phyloP scores from a whole-genome alignment of 371 early-diverging fungal genomes.

The Mortierella sp. region DNA sequence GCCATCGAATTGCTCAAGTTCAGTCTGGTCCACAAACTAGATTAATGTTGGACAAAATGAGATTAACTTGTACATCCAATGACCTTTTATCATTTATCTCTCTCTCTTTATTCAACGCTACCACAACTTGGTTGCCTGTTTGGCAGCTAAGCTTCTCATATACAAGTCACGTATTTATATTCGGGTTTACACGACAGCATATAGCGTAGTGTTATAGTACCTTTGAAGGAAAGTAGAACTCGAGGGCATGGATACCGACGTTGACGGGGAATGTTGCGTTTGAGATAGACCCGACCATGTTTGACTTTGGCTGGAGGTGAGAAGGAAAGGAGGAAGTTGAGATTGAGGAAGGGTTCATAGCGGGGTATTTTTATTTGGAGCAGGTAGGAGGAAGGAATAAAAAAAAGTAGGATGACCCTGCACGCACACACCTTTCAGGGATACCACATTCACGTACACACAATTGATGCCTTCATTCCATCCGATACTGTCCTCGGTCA shows the following conservation, averaged over 20 bases:
- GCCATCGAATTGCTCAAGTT: slow-evolving; percentile 91
- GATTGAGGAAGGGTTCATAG: slow-evolving; percentile 11
- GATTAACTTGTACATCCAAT: neutral
- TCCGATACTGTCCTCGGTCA: no score
- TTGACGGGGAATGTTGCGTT: slow-evolving; percentile 74
- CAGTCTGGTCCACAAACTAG: slow-evolving; percentile 91
- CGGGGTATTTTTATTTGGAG: neutral
- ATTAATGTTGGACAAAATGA: neutral
- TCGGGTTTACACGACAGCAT: neutral
- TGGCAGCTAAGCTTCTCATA: no score
- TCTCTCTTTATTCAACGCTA: no score
- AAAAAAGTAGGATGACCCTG: no score
- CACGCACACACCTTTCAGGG: no score
- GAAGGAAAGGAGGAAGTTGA: slow-evolving; percentile 6
- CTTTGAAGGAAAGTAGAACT: slow-evolving; percentile 90
- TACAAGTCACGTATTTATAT: no score
- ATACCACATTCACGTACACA: no score
- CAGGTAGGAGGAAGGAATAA: no score
- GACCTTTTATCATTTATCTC: no score
- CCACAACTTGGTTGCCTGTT: no score
- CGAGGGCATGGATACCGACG: slow-evolving; percentile 93
- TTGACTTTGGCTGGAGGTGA: neutral
- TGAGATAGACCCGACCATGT: slow-evolving; percentile 53
- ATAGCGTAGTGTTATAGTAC: slow-evolving; percentile 16
- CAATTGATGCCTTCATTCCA: no score